Percentiles rank a stretch among this genome's conserved stretches.
Evolutionary conservation across 1,284 basidiomycete species (phyloP).

Genomic region (Xerocomus nothofagi): DNA sequence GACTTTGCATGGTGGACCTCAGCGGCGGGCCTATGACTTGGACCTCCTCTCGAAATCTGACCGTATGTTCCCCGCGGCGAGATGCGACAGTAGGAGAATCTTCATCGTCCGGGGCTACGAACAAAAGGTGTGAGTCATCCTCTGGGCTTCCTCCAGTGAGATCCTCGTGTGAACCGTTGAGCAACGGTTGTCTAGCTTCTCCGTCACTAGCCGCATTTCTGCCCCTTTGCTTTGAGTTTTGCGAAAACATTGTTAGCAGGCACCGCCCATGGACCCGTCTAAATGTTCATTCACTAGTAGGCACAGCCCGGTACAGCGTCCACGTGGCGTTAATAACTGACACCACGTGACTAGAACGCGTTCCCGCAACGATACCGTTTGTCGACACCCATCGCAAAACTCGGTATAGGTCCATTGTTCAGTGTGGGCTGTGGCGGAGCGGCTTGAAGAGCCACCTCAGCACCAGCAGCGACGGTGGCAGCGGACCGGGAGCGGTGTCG

Average conservation of each 20-base stretch:
- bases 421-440: too few species aligned
- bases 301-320: neutral
- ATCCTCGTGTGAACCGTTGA: slow-evolving; percentile 44
- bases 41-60: slow-evolving; percentile 66
- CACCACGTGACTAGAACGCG: slow-evolving; percentile 20
- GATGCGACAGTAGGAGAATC: slow-evolving; percentile 35
- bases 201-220: slow-evolving; percentile 35
- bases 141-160: slow-evolving; percentile 25
- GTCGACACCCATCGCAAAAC: too few species aligned
- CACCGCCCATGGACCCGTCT: slow-evolving; percentile 21
- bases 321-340: slow-evolving; percentile 12
- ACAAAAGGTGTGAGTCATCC: slow-evolving; percentile 41
- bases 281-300: neutral
- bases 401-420: too few species aligned
- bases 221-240: slow-evolving; percentile 34
- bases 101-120: slow-evolving; percentile 47
- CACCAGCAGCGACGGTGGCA: too few species aligned
- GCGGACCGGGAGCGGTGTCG: too few species aligned
- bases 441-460: too few species aligned
- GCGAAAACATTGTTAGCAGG: slow-evolving; percentile 40
- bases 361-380: too few species aligned
- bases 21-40: slow-evolving; percentile 66
- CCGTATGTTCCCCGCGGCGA: slow-evolving; percentile 36
- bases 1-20: slow-evolving; percentile 67
- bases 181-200: slow-evolving; percentile 55